phyloP scores from a whole-genome alignment of 495 filamentous ascomycete species.

The Sordaria brevicollis region DNA sequence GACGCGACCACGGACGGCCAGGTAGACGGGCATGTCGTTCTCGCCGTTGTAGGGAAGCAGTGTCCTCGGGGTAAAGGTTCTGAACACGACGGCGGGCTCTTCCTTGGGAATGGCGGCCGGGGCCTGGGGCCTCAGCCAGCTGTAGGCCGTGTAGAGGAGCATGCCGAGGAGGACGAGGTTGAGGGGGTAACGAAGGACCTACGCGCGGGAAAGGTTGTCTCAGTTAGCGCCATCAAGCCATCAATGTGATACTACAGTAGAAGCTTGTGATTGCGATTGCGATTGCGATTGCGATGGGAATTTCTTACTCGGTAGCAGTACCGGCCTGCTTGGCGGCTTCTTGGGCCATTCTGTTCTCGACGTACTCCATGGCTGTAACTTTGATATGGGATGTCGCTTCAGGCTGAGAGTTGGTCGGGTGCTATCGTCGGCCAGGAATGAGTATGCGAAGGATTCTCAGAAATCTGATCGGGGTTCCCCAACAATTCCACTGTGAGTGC shows the following conservation, averaged over 20 bases:
- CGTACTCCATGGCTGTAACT: slow-evolving; percentile 39
- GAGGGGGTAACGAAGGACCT: slow-evolving; percentile 59
- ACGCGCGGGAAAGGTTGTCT: slow-evolving; percentile 23
- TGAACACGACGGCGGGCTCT: slow-evolving; percentile 70
- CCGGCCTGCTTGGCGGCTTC: slow-evolving; percentile 25
- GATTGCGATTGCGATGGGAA: neutral
- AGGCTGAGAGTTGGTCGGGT: neutral
- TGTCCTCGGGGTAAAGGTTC: slow-evolving; percentile 78
- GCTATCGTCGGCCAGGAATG: neutral
- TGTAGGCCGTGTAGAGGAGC: slow-evolving; percentile 59
- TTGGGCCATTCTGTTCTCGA: slow-evolving; percentile 43
- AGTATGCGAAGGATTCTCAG: no score
- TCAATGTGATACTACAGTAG: slow-evolving; percentile 3
- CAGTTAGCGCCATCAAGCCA: neutral
- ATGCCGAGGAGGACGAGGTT: slow-evolving; percentile 66
- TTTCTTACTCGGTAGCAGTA: slow-evolving; percentile 3
- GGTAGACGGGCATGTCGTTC: slow-evolving; percentile 62
- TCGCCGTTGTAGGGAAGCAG: slow-evolving; percentile 82
- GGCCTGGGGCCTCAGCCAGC: slow-evolving; percentile 48
- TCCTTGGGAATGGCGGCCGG: slow-evolving; percentile 52
- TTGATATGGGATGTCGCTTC: neutral
- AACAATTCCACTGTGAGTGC: neutral
- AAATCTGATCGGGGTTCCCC: neutral
- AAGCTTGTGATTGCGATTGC: neutral
- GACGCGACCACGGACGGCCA: slow-evolving; percentile 74